Percentiles rank a stretch among this genome's conserved stretches.
phyloP scores from a whole-genome alignment of 179 eudicot genomes.

The Actinidia polygama region DNA sequence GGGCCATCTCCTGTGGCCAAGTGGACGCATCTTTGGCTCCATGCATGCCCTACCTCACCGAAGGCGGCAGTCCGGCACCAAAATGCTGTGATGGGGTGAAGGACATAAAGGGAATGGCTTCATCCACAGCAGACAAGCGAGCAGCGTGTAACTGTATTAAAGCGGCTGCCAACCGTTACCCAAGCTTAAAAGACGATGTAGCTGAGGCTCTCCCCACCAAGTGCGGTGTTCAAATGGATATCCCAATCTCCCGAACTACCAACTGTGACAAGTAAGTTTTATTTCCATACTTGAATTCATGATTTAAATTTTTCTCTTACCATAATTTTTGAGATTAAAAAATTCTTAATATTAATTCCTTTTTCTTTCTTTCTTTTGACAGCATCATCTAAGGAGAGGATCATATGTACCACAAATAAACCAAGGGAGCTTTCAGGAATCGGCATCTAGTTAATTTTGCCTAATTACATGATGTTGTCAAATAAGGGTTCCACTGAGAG shows the following conservation, averaged over 20 bases:
- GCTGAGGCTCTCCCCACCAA: slow-evolving; percentile 20
- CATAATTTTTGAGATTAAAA: too few species aligned
- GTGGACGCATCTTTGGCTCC: slow-evolving; percentile 14
- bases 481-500: slow-evolving; percentile 19
- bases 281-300: not conserved
- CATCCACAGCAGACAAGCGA: slow-evolving; percentile 10
- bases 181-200: slow-evolving; percentile 22
- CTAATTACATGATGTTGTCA: not conserved
- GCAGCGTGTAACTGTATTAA: slow-evolving; percentile 30
- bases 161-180: slow-evolving; percentile 23
- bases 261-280: slow-evolving; percentile 24
- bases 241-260: slow-evolving; percentile 26
- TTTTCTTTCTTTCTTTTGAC: not conserved
- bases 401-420: not conserved
- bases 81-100: slow-evolving; percentile 28
- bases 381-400: slow-evolving; percentile 19
- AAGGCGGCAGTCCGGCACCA: not conserved
- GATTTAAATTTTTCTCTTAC: not conserved
- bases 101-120: slow-evolving; percentile 7
- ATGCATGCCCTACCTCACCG: slow-evolving; percentile 25
- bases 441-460: not conserved
- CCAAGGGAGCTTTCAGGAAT: not conserved
- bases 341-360: too few species aligned
- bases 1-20: slow-evolving; percentile 17
- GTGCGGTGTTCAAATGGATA: slow-evolving; percentile 25